Conservation (phyloP, 2,329 filamentous ascomycete genomes). For the Tolypocladium capitatum region DNA sequence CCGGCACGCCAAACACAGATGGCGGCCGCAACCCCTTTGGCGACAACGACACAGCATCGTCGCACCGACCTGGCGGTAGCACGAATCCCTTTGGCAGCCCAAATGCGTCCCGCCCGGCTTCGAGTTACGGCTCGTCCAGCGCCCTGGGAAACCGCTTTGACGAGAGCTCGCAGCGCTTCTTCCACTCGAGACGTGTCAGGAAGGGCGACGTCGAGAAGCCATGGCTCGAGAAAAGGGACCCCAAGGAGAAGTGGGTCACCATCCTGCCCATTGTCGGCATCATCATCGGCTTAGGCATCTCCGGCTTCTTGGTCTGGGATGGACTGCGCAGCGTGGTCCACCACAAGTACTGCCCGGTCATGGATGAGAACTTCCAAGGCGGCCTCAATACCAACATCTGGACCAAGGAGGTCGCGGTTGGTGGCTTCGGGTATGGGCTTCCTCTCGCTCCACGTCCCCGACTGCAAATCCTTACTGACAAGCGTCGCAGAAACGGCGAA, state of each 20-base stretch:
- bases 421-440: slow-evolving; percentile 56
- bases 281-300: slow-evolving; percentile 50
- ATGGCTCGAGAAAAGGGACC: slow-evolving; percentile 61
- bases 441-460: background rate
- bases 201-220: slow-evolving; percentile 65
- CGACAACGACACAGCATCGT: slow-evolving; percentile 25
- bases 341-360: slow-evolving; percentile 58
- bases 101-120: slow-evolving; percentile 29
- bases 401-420: slow-evolving; percentile 63
- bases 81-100: slow-evolving; percentile 35
- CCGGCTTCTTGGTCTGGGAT: slow-evolving; percentile 63
- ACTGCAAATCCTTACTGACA: background rate
- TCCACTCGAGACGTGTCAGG: slow-evolving; percentile 58
- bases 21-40: slow-evolving; percentile 25
- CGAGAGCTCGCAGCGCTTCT: slow-evolving; percentile 41
- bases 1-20: slow-evolving; percentile 29
- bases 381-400: slow-evolving; percentile 49
- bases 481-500: slow-evolving; percentile 53
- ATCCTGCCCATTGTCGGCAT: slow-evolving; percentile 67
- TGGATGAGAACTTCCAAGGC: slow-evolving; percentile 51
- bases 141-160: slow-evolving; percentile 22
- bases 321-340: slow-evolving; percentile 58
- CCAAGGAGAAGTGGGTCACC: slow-evolving; percentile 75
- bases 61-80: slow-evolving; percentile 13
- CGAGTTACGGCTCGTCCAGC: slow-evolving; percentile 33